Base-by-base conservation (phyloP, 106 monocot genomes). In the Iris macrosiphon region DNA sequence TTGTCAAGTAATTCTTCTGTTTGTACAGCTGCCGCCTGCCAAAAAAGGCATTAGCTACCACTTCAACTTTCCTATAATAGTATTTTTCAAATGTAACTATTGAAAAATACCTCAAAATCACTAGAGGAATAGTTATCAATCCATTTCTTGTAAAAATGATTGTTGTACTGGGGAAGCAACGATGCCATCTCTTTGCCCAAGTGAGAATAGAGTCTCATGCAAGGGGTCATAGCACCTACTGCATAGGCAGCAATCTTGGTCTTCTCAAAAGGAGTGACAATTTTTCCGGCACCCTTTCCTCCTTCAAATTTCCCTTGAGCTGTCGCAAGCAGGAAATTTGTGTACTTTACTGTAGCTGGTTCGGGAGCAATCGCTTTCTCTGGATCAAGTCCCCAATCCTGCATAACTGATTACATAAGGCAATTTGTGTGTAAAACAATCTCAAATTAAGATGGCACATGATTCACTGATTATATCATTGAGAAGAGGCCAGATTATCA, bases 191-290 rank as follows among this genome's bases (percentile, higher is more conserved):
- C 85, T 45, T 77, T 77, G 13, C 82, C 74, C 47, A 96, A 47
- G 37, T 80, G 79, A 15, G 90, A 75, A 80, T 80, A 78, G 29
- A 96, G 79, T 57, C 86, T 79, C 82, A 90, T 83, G 55, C 80
- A 90, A 52, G 96, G 90, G 2, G 80, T 75, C 82, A 86, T 83
- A 11, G 86, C 90, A 49, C 85, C 86, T 20, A 90, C 72, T 29
- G 79, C 75, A 60, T 96, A 96, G 13, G 96, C 86, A 62, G 90
- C 86, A 68, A 96, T 72, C 66, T 83, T 96, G 39, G 96, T 96
- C 70, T 86, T 96, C 67, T 96, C 90, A 75, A 96, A 96, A 27
- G 89, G 96, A 55, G 96, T 96, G 31, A 66, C 82, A 67, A 96
- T 89, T 63, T 79, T 85, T 4, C 67, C 76, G 48, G 79, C 57